phyloP scores from a whole-genome alignment of 306 rosid species.

The Begonia loranthoides region DNA sequence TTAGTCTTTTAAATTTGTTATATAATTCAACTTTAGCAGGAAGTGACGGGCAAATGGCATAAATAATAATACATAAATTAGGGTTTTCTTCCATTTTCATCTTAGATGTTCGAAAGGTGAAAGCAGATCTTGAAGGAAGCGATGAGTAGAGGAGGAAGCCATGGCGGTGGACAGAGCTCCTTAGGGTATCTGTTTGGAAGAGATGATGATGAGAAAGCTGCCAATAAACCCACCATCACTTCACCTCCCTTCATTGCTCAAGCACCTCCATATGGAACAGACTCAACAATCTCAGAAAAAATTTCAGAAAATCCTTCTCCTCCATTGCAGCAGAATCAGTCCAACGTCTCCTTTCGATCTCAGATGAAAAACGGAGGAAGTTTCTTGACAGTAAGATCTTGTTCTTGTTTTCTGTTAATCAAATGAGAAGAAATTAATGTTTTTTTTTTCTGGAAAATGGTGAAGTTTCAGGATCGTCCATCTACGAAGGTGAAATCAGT shows the following conservation, averaged over 20 bases:
- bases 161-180: constrained; percentile 61
- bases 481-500: constrained; percentile 63
- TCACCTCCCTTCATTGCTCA: constrained; percentile 1
- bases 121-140: constrained; percentile 5
- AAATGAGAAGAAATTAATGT: background rate
- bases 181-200: constrained; percentile 54
- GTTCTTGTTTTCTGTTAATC: background rate
- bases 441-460: background rate
- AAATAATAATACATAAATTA: no score
- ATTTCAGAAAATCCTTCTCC: constrained; percentile 17
- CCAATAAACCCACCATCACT: constrained; percentile 15
- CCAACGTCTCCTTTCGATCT: constrained; percentile 36
- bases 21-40: no score
- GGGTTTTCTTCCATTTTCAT: no score
- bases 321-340: constrained; percentile 11
- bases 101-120: no score
- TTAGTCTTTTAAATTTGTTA: no score
- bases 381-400: constrained; percentile 36
- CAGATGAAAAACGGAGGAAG: constrained; percentile 36
- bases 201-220: constrained; percentile 22
- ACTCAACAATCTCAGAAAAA: constrained; percentile 13
- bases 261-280: constrained; percentile 46
- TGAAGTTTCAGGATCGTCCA: constrained; percentile 50
- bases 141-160: constrained; percentile 59
- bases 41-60: no score